A percentile compares a stretch with the other conserved stretches of the same genome.
Conservation (phyloP, 768 basidiomycete species). For the Hydnum rufescens region DNA sequence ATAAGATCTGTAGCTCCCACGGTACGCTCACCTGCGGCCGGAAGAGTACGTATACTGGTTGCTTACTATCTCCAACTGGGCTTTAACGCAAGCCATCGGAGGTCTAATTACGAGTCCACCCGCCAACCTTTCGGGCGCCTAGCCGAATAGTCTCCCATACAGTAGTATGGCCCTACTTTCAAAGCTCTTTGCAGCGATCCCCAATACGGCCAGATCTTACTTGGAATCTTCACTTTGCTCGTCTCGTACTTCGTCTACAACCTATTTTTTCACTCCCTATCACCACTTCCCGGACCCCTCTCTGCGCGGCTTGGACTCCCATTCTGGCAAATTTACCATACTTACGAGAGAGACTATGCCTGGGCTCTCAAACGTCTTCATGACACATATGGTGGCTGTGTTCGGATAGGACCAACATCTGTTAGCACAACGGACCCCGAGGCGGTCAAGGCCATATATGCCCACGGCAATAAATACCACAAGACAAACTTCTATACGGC, state of each 20-base stretch:
- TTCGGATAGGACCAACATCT: background rate
- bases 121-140: too few relatives aligned
- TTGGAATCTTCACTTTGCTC: too few relatives aligned
- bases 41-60: too few relatives aligned
- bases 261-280: background rate
- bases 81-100: too few relatives aligned
- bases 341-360: background rate
- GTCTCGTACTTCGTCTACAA: background rate
- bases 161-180: too few relatives aligned
- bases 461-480: background rate
- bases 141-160: too few relatives aligned
- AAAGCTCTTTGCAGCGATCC: too few relatives aligned
- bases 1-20: too few relatives aligned
- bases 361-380: background rate
- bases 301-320: constrained; percentile 1
- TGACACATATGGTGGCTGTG: background rate
- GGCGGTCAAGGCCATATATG: background rate
- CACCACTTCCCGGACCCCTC: background rate
- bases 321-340: background rate
- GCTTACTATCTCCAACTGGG: too few relatives aligned
- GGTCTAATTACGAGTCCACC: too few relatives aligned
- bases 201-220: too few relatives aligned
- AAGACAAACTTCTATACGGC: background rate
- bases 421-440: background rate
- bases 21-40: too few relatives aligned